Evolutionary conservation across 805 yeast species (phyloP), one percentile per base, ranked within the genome.

Genomic region (Kodamaea lidongshanica): DNA sequence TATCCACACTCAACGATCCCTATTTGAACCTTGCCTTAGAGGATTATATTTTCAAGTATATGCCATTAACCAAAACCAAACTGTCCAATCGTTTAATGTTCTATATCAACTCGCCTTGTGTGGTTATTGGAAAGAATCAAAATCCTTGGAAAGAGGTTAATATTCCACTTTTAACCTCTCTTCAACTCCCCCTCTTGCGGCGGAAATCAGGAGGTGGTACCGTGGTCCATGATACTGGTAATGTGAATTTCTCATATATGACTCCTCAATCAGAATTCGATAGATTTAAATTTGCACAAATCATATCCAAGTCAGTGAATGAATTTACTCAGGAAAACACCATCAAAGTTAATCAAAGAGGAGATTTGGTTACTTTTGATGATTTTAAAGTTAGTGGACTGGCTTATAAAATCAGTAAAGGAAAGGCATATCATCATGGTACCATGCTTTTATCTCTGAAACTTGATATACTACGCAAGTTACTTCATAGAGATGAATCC

Each of bases 121-220:
- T 87, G n/a, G 95, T 92, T 2, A 65, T 92, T 8, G 99, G 99
- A 0, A 86, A 94, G 48, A 92, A 92, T 49, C 99, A 92, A 55
- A 92, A 87, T 40, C 94, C 96, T 3, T 89, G 89, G 85, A 73
- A 77, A 35, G 99, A 92, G 50, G 69, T 77, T 22, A 82, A 84
- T 44, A 34, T 92, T 3, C 67, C 74, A 0, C 46, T 74, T 9
- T 57, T 83, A 4, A 57, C 66, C 4, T 41, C 61, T 1, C 52
- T 71, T 3, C 60, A 61, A 3, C 66, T 84, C 15, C 89, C 94
- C 0, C 48, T 88, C 6, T 50, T 92, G 5, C 64, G 99, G 42
- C 64, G 99, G 33, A 61, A 71, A 27, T 79, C 92, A 6, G 99
- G 99, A 0, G 99, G 99, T 2, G 99, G 99, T 0, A 77, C 96